Conservation (phyloP, 176 grass and related monocot genomes). For the Typha latifolia region DNA sequence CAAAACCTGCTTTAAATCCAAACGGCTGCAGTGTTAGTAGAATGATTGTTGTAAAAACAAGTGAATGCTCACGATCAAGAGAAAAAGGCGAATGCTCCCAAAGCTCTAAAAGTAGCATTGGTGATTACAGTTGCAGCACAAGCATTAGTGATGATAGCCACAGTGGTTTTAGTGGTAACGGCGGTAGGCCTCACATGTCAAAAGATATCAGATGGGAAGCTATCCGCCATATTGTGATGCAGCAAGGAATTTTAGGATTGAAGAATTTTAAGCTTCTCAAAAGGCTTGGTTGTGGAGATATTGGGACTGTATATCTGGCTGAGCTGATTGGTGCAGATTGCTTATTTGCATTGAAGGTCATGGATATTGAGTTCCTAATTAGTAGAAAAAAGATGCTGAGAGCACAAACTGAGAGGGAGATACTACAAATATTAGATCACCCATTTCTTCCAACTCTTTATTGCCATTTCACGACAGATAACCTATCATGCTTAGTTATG, state of each 20-base stretch:
- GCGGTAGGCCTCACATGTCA: constrained; percentile 73
- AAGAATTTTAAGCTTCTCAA: constrained; percentile 96
- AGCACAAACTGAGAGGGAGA: constrained; percentile 94
- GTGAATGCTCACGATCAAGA: constrained; percentile 36
- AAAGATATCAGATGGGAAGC: constrained; percentile 82
- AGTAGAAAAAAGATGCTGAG: constrained; percentile 91
- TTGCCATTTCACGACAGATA: constrained; percentile 88
- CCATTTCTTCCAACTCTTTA: constrained; percentile 95
- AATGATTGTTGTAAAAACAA: constrained; percentile 9
- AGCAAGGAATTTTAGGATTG: constrained; percentile 66
- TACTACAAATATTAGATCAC: constrained; percentile 91
- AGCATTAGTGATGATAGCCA: constrained; percentile 31
- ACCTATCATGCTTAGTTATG: constrained; percentile 93
- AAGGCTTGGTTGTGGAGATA: constrained; percentile 93
- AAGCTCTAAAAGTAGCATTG: constrained; percentile 79
- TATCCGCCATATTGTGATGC: constrained; percentile 42
- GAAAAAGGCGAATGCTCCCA: constrained; percentile 56
- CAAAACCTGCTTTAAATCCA: too few species aligned
- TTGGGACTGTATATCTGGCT: constrained; percentile 89
- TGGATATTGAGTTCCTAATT: constrained; percentile 87
- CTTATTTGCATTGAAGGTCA: constrained; percentile 96
- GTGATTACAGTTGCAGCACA: constrained; percentile 69
- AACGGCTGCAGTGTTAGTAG: constrained; percentile 19
- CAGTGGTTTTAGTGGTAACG: constrained; percentile 8
- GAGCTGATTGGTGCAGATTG: constrained; percentile 74